phyloP scores from a whole-genome alignment of 2,329 filamentous ascomycete species.

The Ophiocordyceps unilateralis region DNA sequence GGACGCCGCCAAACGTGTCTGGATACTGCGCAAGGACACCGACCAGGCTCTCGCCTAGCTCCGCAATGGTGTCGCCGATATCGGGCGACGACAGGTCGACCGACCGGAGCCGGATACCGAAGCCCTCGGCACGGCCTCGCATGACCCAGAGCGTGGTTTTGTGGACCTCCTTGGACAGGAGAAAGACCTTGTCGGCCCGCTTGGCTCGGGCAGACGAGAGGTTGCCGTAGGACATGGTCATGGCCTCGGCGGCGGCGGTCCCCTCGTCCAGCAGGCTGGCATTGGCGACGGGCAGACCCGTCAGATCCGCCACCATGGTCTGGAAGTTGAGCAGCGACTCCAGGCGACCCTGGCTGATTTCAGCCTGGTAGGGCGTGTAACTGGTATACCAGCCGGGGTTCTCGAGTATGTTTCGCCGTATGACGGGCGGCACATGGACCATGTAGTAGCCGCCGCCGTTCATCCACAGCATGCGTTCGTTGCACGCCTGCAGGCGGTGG shows the following conservation, averaged over 20 bases:
- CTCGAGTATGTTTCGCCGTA: constrained; percentile 83
- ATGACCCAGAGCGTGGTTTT: constrained; percentile 76
- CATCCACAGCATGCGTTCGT: constrained; percentile 40
- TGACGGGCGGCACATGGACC: constrained; percentile 73
- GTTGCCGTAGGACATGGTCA: constrained; percentile 77
- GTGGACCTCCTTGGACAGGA: constrained; percentile 70
- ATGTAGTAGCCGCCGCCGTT: constrained; percentile 82
- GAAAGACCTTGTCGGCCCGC: constrained; percentile 58
- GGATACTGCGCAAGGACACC: constrained; percentile 93
- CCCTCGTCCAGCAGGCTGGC: constrained; percentile 82
- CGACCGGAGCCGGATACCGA: constrained; percentile 63
- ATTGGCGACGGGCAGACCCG: constrained; percentile 74
- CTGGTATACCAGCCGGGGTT: constrained; percentile 95
- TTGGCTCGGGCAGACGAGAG: constrained; percentile 61
- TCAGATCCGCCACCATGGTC: constrained; percentile 79
- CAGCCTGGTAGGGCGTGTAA: constrained; percentile 92
- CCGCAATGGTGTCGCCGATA: constrained; percentile 45
- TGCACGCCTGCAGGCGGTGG: constrained; percentile 21
- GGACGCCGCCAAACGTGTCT: constrained; percentile 67
- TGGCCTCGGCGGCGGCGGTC: constrained; percentile 84
- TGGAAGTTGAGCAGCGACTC: constrained; percentile 93
- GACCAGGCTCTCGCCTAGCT: constrained; percentile 64
- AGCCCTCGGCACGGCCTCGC: constrained; percentile 73
- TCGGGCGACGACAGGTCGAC: constrained; percentile 53
- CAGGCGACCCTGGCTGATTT: constrained; percentile 88